Base-by-base conservation (phyloP, 2,329 filamentous ascomycete genomes). In the Aspergillus sp. region DNA sequence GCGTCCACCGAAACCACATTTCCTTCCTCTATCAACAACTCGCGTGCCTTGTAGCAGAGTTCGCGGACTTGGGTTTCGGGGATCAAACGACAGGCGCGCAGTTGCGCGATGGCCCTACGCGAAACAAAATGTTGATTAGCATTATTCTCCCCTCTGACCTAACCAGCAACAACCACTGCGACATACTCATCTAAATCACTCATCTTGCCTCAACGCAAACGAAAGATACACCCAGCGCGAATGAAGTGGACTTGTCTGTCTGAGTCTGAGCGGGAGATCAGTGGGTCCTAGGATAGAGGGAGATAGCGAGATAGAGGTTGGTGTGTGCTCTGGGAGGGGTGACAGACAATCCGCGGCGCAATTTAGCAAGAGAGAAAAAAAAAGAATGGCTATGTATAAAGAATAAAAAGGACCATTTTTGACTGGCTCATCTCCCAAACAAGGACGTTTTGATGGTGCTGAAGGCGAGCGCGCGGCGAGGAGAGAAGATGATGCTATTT, bases 1-100 rank as follows among this genome's bases (percentile, higher is more conserved):
- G 91, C 91, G 64, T 91, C 86, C 52, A 98, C 91, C 12, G 86
- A 89, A 54, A 97, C 91, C 43, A 97, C 91, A 66, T 98, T 97
- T 55, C 88, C 91, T 73, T 98, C 93, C 69, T 97, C 93, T 52
- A 98, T 95, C 55, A 98, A 74, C 46, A 98, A 79, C 73, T 98
- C 93, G 54, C 93, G 82, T 44, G 93, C 93, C 66, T 96, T 96
- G 76, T 96, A 91, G 72, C 93, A 97, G 58, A 98, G 79, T 72
- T 98, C 91, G 64, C 91, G 86, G 51, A 98, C 94, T 73, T 97
- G 88, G 36, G 83, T 78, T 74, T 98, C 93, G 52, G 93, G 91
- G 58, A 98, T 98, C 46, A 91, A 90, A 52, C 90, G 87, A 72
- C 93, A 98, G 65, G 89, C 86, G 74, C 93, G 88, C 64, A 98